Evolutionary conservation across 805 yeast genomes (phyloP).

Genomic region (Yamadazyma sp.): DNA sequence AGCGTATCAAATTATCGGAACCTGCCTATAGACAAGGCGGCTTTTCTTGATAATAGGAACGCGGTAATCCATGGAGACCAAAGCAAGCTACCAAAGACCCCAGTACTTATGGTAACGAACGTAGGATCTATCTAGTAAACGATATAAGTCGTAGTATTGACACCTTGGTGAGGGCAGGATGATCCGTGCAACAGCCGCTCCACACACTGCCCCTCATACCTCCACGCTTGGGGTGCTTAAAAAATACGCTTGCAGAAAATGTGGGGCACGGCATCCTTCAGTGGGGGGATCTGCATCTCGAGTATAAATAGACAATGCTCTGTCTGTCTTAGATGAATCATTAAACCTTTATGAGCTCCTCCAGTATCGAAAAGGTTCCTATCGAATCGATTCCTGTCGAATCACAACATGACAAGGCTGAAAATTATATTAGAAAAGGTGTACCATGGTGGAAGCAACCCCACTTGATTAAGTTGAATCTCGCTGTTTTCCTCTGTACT

Average conservation of each 20-base stretch:
- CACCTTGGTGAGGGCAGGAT: too few species aligned
- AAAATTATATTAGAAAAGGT: conserved; percentile 18
- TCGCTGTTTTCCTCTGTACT: conserved; percentile 40
- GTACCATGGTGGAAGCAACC: conserved; percentile 34
- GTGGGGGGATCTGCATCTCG: neutral
- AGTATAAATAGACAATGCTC: conserved; percentile 2
- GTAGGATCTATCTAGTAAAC: too few species aligned
- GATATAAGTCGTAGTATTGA: too few species aligned
- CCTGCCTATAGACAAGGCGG: too few species aligned
- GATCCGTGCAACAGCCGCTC: too few species aligned
- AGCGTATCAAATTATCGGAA: too few species aligned
- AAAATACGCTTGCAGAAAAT: neutral
- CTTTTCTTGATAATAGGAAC: too few species aligned
- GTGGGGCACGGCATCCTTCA: conserved; percentile 5
- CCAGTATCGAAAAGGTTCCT: conserved; percentile 13
- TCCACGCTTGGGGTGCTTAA: conserved; percentile 1
- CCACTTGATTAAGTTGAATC: conserved; percentile 39
- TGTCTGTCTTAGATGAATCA: too few species aligned
- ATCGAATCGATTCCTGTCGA: neutral
- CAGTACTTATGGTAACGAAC: too few species aligned
- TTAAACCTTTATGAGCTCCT: conserved; percentile 13
- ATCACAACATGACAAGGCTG: conserved; percentile 13
- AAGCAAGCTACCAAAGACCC: too few species aligned
- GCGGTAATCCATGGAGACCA: too few species aligned
- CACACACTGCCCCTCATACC: conserved; percentile 1